phyloP scores from a whole-genome alignment of 164 flowering plant genomes.

The Aristolochia fimbriata region DNA sequence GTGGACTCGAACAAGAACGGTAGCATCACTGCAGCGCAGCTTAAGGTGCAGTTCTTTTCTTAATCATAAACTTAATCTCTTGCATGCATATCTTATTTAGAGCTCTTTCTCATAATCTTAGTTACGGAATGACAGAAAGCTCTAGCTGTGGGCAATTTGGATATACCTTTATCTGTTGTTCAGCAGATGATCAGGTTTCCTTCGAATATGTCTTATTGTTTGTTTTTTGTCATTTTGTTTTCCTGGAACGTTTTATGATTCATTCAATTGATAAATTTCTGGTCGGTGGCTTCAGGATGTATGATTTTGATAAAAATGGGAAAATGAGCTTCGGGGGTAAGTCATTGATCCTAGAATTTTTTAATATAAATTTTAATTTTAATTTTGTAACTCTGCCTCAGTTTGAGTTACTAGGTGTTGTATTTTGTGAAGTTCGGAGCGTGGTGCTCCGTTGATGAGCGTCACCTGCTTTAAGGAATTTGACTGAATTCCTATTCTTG shows the following conservation, averaged over 20 bases:
- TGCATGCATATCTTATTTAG: background rate
- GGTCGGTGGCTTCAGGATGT: slow-evolving; percentile 41
- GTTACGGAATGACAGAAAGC: slow-evolving; percentile 35
- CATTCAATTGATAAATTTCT: background rate
- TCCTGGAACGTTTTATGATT: background rate
- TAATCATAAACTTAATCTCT: background rate
- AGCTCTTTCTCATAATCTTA: background rate
- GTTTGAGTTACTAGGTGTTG: background rate
- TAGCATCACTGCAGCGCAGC: slow-evolving; percentile 56
- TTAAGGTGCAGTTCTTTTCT: slow-evolving; percentile 35
- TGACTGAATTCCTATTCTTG: background rate
- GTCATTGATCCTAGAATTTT: background rate
- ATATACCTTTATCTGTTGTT: slow-evolving; percentile 55
- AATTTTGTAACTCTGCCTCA: background rate
- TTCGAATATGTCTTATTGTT: background rate
- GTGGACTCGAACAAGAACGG: slow-evolving; percentile 65
- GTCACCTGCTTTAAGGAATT: background rate
- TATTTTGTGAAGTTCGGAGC: background rate
- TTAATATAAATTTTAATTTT: background rate
- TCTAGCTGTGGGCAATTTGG: slow-evolving; percentile 57
- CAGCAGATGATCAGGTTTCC: slow-evolving; percentile 81
- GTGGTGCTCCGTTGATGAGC: background rate
- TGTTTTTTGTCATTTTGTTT: background rate
- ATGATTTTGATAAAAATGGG: slow-evolving; percentile 75
- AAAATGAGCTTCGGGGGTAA: slow-evolving; percentile 75